Percentiles rank a stretch among this genome's conserved stretches.
These are phyloP conservation scores for Sanghuangporus weigelae DNA, from an alignment of 1,284 basidiomycete genomes.

Conservation along the genomic window DNA sequence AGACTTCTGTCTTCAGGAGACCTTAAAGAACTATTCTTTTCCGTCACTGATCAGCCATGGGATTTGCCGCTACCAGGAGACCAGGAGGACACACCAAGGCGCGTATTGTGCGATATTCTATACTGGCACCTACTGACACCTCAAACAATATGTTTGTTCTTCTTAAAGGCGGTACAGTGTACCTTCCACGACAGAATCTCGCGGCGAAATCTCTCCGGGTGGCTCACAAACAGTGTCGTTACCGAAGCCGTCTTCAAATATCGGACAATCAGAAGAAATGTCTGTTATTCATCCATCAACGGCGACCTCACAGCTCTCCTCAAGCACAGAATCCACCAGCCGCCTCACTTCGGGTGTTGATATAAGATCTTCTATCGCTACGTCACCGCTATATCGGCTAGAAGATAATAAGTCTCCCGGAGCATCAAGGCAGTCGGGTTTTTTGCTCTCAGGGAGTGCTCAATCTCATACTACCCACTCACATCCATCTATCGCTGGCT, in stretches of 20 bases:
- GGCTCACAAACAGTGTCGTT: background rate
- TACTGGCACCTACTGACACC: too few relatives aligned
- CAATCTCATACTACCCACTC: background rate
- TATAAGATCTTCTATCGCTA: too few relatives aligned
- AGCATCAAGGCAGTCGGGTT: background rate
- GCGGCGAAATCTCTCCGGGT: background rate
- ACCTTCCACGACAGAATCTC: too few relatives aligned
- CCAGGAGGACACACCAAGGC: too few relatives aligned
- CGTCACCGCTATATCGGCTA: too few relatives aligned
- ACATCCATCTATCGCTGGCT: background rate
- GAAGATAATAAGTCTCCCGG: background rate
- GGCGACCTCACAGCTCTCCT: too few relatives aligned
- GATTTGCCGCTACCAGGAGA: background rate
- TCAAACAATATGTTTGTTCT: too few relatives aligned
- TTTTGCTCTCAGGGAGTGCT: background rate
- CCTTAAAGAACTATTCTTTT: conserved; percentile 6
- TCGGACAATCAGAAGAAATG: background rate
- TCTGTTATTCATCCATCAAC: too few relatives aligned
- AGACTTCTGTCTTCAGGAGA: background rate
- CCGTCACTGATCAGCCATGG: background rate
- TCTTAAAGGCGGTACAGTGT: too few relatives aligned
- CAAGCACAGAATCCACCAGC: too few relatives aligned
- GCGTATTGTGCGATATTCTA: too few relatives aligned
- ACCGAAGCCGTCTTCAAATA: background rate
- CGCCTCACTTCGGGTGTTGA: too few relatives aligned